These are phyloP conservation scores for Climacium dendroides DNA, from an alignment of 225 moss, liverwort and hornwort species.

Conservation along the genomic window DNA sequence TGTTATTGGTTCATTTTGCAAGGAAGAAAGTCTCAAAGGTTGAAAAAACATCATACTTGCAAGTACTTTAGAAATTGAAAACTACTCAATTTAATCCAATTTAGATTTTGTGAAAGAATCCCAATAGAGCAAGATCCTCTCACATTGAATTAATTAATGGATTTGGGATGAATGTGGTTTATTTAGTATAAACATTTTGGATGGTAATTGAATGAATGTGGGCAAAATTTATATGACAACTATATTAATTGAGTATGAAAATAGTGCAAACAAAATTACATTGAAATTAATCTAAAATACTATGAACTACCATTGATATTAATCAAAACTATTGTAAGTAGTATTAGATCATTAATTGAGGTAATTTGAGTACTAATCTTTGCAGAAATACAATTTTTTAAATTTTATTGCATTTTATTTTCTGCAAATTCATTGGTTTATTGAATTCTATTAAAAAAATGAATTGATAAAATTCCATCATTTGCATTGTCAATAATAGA, in stretches of 20 bases:
- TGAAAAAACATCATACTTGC: background rate
- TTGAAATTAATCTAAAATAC: background rate
- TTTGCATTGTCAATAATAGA: background rate
- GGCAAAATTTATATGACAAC: background rate
- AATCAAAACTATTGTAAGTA: background rate
- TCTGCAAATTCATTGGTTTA: background rate
- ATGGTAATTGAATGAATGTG: background rate
- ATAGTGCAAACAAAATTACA: background rate
- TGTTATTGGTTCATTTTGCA: background rate
- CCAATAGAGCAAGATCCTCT: background rate
- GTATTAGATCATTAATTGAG: background rate
- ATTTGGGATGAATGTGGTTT: background rate
- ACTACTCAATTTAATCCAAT: background rate
- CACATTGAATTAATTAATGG: background rate
- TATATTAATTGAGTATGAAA: background rate
- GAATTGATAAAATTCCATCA: background rate
- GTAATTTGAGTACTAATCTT: background rate
- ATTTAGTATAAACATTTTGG: background rate
- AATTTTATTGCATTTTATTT: background rate
- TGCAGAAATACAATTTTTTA: background rate
- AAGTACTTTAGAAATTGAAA: background rate
- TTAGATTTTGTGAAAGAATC: background rate
- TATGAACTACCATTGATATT: background rate
- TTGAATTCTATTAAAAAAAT: background rate
- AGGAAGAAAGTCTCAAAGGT: background rate